These are phyloP conservation scores for Kodamaea leandrae DNA, from an alignment of 805 yeast genomes.

Conservation along the genomic window DNA sequence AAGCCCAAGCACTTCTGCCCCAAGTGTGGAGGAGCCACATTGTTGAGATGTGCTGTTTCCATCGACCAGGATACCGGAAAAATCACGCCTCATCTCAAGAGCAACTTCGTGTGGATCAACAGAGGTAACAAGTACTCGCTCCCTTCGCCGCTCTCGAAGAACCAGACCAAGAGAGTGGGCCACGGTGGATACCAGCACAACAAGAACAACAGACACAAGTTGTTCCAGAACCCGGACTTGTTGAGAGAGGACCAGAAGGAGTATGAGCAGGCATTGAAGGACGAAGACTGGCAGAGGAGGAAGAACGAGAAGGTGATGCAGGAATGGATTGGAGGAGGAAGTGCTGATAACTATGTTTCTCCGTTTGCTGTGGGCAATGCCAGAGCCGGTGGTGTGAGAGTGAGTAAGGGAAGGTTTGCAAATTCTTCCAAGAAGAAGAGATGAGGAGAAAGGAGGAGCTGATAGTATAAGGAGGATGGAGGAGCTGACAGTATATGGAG, in stretches of 20 bases:
- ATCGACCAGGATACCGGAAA: slow-evolving; percentile 76
- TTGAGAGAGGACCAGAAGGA: slow-evolving; percentile 94
- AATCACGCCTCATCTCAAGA: slow-evolving; percentile 82
- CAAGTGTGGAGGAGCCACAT: slow-evolving; percentile 90
- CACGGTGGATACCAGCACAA: slow-evolving; percentile 78
- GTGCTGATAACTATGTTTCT: slow-evolving; percentile 80
- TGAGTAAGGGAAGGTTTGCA: slow-evolving; percentile 82
- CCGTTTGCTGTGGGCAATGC: slow-evolving; percentile 62
- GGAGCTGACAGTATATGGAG: no score
- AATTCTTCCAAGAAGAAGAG: slow-evolving; percentile 51
- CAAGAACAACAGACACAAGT: slow-evolving; percentile 54
- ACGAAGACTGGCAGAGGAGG: slow-evolving; percentile 82
- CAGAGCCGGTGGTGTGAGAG: slow-evolving; percentile 61
- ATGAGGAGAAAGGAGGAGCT: not conserved
- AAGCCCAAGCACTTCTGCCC: slow-evolving; percentile 87
- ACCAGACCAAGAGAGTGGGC: slow-evolving; percentile 67
- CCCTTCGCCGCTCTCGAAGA: slow-evolving; percentile 84
- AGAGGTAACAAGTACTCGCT: slow-evolving; percentile 81
- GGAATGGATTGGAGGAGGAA: slow-evolving; percentile 93
- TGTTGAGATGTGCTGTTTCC: slow-evolving; percentile 86
- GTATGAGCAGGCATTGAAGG: slow-evolving; percentile 81
- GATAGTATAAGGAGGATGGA: not conserved
- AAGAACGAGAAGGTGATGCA: slow-evolving; percentile 82
- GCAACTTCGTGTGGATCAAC: slow-evolving; percentile 89
- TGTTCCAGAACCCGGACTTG: slow-evolving; percentile 48